These are phyloP conservation scores for Schizophyllum commune DNA, from an alignment of 1,284 basidiomycete genomes.

Conservation along the genomic window DNA sequence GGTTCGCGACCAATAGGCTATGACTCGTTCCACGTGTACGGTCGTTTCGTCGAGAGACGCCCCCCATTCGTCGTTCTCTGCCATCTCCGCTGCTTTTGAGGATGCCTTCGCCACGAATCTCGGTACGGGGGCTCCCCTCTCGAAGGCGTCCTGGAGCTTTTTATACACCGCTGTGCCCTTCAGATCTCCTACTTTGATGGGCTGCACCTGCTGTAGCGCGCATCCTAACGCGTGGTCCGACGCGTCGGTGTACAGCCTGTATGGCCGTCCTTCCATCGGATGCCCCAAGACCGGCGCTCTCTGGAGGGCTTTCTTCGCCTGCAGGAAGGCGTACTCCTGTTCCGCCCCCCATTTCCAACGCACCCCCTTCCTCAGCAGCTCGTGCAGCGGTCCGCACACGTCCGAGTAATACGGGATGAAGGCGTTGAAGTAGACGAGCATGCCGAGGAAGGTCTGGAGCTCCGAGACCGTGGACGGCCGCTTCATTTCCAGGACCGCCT, in stretches of 20 bases:
- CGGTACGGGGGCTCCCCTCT: background rate
- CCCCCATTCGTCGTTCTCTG: slow-evolving; percentile 13
- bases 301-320: slow-evolving; percentile 18
- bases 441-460: slow-evolving; percentile 6
- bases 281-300: slow-evolving; percentile 22
- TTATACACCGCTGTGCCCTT: slow-evolving; percentile 19
- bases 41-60: slow-evolving; percentile 19
- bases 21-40: slow-evolving; percentile 23
- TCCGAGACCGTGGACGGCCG: slow-evolving; percentile 13
- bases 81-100: slow-evolving; percentile 3
- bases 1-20: slow-evolving; percentile 24
- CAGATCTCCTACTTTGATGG: slow-evolving; percentile 18
- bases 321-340: slow-evolving; percentile 16
- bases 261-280: slow-evolving; percentile 19
- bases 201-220: slow-evolving; percentile 20
- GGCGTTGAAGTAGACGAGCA: slow-evolving; percentile 11
- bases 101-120: background rate
- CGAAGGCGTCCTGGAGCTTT: slow-evolving; percentile 4
- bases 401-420: background rate
- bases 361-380: background rate
- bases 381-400: background rate
- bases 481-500: slow-evolving; percentile 13
- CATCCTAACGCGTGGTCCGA: slow-evolving; percentile 15
- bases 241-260: slow-evolving; percentile 12
- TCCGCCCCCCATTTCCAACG: slow-evolving; percentile 19